phyloP scores from a whole-genome alignment of 2,329 filamentous ascomycete genomes.

The Gyromitra esculenta region DNA sequence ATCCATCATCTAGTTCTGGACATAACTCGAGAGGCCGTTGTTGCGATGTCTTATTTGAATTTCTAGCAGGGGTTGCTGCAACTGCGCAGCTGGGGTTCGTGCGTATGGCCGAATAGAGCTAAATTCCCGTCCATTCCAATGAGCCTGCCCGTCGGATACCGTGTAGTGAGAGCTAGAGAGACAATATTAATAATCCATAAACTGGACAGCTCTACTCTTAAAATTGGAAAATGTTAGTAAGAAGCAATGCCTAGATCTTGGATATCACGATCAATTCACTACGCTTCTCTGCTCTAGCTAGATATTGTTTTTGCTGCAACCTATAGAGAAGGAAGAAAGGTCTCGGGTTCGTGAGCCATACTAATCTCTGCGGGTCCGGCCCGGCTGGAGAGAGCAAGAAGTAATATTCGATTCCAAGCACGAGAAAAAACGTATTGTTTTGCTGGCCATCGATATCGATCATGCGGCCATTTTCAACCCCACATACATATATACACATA shows the following conservation, averaged over 20 bases:
- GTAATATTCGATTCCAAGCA: no score
- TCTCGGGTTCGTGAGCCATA: no score
- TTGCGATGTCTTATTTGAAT: constrained; percentile 17
- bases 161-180: not conserved
- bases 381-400: no score
- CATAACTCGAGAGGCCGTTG: constrained; percentile 5
- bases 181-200: constrained; percentile 26
- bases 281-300: not conserved
- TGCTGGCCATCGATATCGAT: no score
- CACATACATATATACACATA: no score
- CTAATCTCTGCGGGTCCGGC: no score
- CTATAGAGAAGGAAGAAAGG: not conserved
- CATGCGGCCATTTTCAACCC: no score
- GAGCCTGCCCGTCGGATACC: not conserved
- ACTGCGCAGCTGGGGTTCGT: constrained; percentile 13
- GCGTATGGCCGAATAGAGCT: constrained; percentile 32
- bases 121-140: constrained; percentile 22
- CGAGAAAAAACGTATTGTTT: no score
- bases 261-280: not conserved
- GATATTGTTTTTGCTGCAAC: not conserved
- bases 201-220: not conserved
- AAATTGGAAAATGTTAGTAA: not conserved
- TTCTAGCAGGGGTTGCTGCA: constrained; percentile 18
- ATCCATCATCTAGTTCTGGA: constrained; percentile 11
- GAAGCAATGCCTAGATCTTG: not conserved